Conservation (phyloP, 768 basidiomycete genomes). For the Hypsizygus marmoreus region DNA sequence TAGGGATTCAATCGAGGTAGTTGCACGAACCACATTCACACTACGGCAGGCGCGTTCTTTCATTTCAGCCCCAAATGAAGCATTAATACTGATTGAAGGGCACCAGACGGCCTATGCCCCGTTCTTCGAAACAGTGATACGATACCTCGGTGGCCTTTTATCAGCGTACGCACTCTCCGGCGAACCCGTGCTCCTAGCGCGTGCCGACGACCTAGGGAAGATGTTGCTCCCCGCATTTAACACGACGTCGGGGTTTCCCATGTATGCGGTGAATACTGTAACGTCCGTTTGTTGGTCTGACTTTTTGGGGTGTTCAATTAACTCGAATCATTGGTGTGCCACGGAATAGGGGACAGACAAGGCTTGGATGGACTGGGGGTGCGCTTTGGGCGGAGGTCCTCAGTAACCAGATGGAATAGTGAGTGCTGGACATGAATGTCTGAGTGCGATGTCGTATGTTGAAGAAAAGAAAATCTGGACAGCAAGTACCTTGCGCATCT, state of each 20-base stretch:
- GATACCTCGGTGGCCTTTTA: slow-evolving; percentile 82
- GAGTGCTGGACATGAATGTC: too few species aligned
- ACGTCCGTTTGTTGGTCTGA: slow-evolving; percentile 36
- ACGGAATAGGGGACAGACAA: slow-evolving; percentile 39
- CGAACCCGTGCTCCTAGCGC: slow-evolving; percentile 59
- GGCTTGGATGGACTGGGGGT: slow-evolving; percentile 29
- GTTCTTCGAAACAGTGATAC: slow-evolving; percentile 82
- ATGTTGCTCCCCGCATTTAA: slow-evolving; percentile 73
- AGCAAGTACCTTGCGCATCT: slow-evolving; percentile 79
- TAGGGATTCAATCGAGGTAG: slow-evolving; percentile 52
- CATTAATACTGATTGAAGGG: not conserved
- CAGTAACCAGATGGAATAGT: slow-evolving; percentile 71
- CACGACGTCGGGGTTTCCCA: slow-evolving; percentile 69
- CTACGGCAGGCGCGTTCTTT: slow-evolving; percentile 32
- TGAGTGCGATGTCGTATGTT: too few species aligned
- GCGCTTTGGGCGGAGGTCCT: slow-evolving; percentile 42
- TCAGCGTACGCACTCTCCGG: slow-evolving; percentile 77
- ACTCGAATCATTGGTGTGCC: slow-evolving; percentile 2
- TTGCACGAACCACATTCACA: slow-evolving; percentile 50
- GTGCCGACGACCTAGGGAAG: slow-evolving; percentile 73
- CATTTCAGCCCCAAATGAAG: slow-evolving; percentile 6
- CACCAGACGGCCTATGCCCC: slow-evolving; percentile 38
- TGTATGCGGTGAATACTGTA: slow-evolving; percentile 64
- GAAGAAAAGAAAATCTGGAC: too few species aligned
- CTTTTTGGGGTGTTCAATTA: slow-evolving; percentile 1